Evolutionary conservation across 2,329 filamentous ascomycete genomes (phyloP).

Genomic region (Aspergillus tanneri): DNA sequence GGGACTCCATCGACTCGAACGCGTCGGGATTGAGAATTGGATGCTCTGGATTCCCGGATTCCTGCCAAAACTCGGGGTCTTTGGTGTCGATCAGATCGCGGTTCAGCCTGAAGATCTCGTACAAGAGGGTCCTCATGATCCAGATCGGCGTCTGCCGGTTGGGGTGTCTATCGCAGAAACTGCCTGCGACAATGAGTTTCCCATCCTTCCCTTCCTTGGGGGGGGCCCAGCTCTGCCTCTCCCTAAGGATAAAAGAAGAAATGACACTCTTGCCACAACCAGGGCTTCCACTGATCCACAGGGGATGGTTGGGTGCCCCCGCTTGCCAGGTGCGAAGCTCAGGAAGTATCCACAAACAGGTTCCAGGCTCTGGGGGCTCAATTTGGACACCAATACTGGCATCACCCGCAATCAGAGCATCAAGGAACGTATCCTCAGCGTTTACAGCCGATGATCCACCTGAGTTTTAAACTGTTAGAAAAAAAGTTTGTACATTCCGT

Average conservation of each 20-base stretch:
- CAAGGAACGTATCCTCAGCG: constrained; percentile 2
- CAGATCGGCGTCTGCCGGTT: not conserved
- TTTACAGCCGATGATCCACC: no score
- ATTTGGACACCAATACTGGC: not conserved
- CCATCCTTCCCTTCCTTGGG: not conserved
- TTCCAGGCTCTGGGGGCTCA: not conserved
- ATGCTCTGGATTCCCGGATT: not conserved
- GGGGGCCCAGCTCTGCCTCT: not conserved
- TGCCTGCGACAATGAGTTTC: not conserved
- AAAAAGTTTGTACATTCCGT: no score
- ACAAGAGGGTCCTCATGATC: constrained; percentile 2
- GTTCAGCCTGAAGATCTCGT: not conserved
- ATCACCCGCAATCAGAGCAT: constrained; percentile 1
- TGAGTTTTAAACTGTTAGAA: no score
- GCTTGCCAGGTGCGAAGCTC: not conserved
- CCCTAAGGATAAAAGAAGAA: not conserved
- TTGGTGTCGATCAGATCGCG: not conserved
- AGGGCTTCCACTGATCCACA: constrained; percentile 1
- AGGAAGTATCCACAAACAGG: constrained; percentile 1
- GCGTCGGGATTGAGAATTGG: not conserved
- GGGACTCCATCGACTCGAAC: not conserved
- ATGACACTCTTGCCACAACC: constrained; percentile 5
- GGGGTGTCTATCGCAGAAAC: constrained; percentile 3
- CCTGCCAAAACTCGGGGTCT: not conserved
- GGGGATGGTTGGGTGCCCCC: not conserved